Conservation (phyloP, 345 rosid species). For the Schrenkiella parvula region DNA sequence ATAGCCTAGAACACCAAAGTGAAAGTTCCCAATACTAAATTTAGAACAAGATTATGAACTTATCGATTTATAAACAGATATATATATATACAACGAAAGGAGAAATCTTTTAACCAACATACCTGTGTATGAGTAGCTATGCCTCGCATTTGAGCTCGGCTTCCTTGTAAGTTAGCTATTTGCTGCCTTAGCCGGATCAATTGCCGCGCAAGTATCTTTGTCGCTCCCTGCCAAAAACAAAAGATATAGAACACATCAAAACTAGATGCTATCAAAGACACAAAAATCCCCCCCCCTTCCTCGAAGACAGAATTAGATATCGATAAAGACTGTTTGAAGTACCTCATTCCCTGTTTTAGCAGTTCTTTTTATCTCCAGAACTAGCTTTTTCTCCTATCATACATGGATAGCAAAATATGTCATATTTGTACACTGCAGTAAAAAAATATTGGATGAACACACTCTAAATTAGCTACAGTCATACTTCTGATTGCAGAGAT, state of each 20-base stretch:
- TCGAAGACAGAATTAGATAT: neutral
- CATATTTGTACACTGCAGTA: neutral
- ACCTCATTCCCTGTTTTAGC: slow-evolving; percentile 98
- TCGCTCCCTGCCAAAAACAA: slow-evolving; percentile 54
- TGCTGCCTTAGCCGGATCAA: slow-evolving; percentile 88
- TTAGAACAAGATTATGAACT: neutral
- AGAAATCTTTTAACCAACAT: neutral
- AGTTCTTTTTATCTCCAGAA: slow-evolving; percentile 86
- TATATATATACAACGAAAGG: neutral
- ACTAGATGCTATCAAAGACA: neutral
- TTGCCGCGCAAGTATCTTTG: slow-evolving; percentile 85
- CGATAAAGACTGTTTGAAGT: neutral
- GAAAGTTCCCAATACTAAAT: neutral
- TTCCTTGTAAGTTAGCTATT: slow-evolving; percentile 82
- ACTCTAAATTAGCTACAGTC: slow-evolving; percentile 12
- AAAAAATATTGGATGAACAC: neutral
- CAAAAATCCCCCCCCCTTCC: neutral
- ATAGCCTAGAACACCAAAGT: slow-evolving; percentile 59
- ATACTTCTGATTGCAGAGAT: slow-evolving; percentile 79
- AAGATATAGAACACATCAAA: neutral
- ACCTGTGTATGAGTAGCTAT: slow-evolving; percentile 98
- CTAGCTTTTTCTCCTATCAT: slow-evolving; percentile 85
- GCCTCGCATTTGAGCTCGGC: slow-evolving; percentile 99
- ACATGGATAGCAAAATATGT: slow-evolving; percentile 18
- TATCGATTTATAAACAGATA: neutral